Conservation (phyloP, 2,329 filamentous ascomycete species). For the Paecilomyces niveus region DNA sequence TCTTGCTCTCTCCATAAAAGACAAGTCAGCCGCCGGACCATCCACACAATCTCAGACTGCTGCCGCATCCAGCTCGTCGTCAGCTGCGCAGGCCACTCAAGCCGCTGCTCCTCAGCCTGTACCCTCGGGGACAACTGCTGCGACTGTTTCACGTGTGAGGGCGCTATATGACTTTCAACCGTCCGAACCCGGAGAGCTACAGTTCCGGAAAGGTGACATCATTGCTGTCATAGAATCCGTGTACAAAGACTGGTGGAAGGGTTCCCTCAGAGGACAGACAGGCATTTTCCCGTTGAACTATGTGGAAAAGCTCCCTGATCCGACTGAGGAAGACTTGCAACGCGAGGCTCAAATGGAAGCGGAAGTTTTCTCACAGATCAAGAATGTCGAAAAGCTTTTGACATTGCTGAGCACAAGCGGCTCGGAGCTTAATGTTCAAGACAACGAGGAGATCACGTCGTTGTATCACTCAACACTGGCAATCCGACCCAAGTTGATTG, state of each 20-base stretch:
- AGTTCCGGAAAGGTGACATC: constrained; percentile 93
- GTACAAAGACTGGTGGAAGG: constrained; percentile 99
- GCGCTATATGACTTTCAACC: constrained; percentile 93
- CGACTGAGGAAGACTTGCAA: constrained; percentile 88
- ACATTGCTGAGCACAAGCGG: constrained; percentile 85
- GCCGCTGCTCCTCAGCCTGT: constrained; percentile 60
- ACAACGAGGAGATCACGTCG: constrained; percentile 93
- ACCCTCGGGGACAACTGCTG: constrained; percentile 81
- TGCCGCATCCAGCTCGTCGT: constrained; percentile 28
- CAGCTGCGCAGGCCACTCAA: constrained; percentile 40
- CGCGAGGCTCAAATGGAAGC: constrained; percentile 92
- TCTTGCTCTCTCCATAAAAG: constrained; percentile 82
- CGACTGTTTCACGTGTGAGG: constrained; percentile 88
- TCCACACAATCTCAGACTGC: constrained; percentile 32
- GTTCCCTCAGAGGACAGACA: constrained; percentile 85
- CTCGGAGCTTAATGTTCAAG: constrained; percentile 71
- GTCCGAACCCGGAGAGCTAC: constrained; percentile 86
- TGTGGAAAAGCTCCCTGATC: constrained; percentile 93
- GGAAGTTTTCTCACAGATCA: constrained; percentile 69
- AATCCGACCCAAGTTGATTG: constrained; percentile 93
- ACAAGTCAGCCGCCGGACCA: constrained; percentile 51
- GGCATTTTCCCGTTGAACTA: constrained; percentile 99
- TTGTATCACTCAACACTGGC: constrained; percentile 87
- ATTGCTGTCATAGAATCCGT: constrained; percentile 97
- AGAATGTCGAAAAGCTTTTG: constrained; percentile 73